Percentiles rank a stretch among this genome's conserved stretches.
Conservation (phyloP, 1,139 yeast genomes). For the Hyphopichia fennica region DNA sequence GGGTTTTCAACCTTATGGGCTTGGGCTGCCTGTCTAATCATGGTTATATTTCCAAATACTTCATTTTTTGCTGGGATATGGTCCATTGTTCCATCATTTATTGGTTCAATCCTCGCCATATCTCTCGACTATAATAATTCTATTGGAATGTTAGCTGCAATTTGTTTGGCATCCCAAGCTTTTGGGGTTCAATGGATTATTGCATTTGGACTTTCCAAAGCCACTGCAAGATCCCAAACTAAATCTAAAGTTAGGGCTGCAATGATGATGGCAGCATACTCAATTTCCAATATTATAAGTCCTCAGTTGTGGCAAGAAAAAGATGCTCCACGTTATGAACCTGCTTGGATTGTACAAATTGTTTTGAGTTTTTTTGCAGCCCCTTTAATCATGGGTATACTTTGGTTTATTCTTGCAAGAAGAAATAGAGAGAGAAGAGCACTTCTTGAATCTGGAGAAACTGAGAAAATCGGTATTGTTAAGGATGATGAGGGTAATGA, state of each 20-base stretch:
- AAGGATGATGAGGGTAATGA: constrained; percentile 28
- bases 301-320: constrained; percentile 24
- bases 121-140: constrained; percentile 39
- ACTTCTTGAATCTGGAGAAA: constrained; percentile 3
- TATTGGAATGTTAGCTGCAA: constrained; percentile 40
- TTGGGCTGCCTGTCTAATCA: constrained; percentile 25
- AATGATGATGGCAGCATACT: constrained; percentile 20
- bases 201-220: constrained; percentile 21
- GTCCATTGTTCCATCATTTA: constrained; percentile 41
- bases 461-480: constrained; percentile 20
- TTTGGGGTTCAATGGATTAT: constrained; percentile 22
- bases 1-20: constrained; percentile 40
- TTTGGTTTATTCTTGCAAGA: constrained; percentile 13
- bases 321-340: constrained; percentile 22
- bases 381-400: constrained; percentile 14
- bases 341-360: constrained; percentile 25
- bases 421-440: constrained; percentile 16
- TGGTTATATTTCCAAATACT: constrained; percentile 17
- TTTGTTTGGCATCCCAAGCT: constrained; percentile 17
- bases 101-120: constrained; percentile 45
- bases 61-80: constrained; percentile 17
- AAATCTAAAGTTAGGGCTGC: constrained; percentile 24
- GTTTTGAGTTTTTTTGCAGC: constrained; percentile 15
- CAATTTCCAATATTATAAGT: constrained; percentile 26
- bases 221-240: constrained; percentile 28